Base-by-base conservation (phyloP, 2,329 filamentous ascomycete genomes). In the Pseudogymnoascus sp. region DNA sequence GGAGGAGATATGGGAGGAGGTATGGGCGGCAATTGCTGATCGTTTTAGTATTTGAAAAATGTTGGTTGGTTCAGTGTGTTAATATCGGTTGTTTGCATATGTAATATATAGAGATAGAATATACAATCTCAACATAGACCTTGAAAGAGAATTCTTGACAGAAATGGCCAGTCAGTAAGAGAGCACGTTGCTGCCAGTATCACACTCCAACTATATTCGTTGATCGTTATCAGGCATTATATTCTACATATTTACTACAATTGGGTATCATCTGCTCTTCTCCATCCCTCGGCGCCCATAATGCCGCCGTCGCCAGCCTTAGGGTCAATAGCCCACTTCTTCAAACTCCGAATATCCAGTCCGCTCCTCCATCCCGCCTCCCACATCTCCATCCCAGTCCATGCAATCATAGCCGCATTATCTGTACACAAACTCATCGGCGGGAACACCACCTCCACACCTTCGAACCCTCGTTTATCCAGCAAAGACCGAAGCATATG, bases 331-430 rank as follows among this genome's bases (percentile, higher is more conserved):
- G 85, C 78, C 91, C 91, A 96, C 71, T 85, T 89, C 53, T 81
- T 79, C 50, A 88, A 70, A 2, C 86, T 80, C 53, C 80, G 71
- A 61, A 86, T 80, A 22, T 76, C 78, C 61, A 92, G 69, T 18
- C 82, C 80, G 7, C 84, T 87, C 62, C 78, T 75, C 79, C 84
- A 92, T 0, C 93, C 92, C 1, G 82, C 84, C 72, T 89, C 82
- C 70, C 83, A 97, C 92, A 99, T 97, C 75, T 97, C 92, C 66
- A 92, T 81, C 0, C 88, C 94, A 1, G 92, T 80, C 93, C 94
- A 97, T 1, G 88, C 93, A 71, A 97, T 92, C 94, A 99, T 99
- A 57, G 91, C 90, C 11, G 94, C 94, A 73, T 99, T 97, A 70
- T 99, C 94, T 0, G 91, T 97, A 71, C 94, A 97, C 60, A 93